These are phyloP conservation scores for Argentina anserina DNA, from an alignment of 306 rosid species.

Conservation along the genomic window DNA sequence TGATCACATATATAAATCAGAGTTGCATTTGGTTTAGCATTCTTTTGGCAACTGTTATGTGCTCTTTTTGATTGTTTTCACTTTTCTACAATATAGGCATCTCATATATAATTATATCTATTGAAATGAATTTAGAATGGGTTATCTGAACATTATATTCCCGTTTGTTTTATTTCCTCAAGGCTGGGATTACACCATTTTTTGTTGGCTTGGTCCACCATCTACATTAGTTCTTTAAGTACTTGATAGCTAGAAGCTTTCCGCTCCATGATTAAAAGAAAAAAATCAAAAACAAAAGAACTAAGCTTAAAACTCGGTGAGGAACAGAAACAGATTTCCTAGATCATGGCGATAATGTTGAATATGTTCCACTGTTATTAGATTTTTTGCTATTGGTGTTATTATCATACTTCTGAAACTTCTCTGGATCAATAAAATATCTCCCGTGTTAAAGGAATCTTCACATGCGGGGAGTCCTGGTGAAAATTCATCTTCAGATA, in stretches of 20 bases:
- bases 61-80: not conserved
- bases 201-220: not conserved
- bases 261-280: not conserved
- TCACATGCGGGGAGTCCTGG: slow-evolving; percentile 61
- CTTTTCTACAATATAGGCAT: not conserved
- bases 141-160: not conserved
- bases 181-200: not conserved
- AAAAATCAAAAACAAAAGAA: not conserved
- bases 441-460: slow-evolving; percentile 40
- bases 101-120: not conserved
- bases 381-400: not conserved
- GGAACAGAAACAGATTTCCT: not conserved
- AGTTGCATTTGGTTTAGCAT: not conserved
- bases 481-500: slow-evolving; percentile 72
- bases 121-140: not conserved
- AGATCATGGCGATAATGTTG: not conserved
- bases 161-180: not conserved
- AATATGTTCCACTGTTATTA: not conserved
- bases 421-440: slow-evolving; percentile 9
- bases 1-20: not conserved
- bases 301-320: not conserved
- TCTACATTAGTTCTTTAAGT: not conserved
- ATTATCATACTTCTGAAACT: slow-evolving; percentile 7
- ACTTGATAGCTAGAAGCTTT: not conserved
- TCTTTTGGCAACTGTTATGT: not conserved